Conservation (phyloP, 768 basidiomycete species). For the Leccinum broughii region DNA sequence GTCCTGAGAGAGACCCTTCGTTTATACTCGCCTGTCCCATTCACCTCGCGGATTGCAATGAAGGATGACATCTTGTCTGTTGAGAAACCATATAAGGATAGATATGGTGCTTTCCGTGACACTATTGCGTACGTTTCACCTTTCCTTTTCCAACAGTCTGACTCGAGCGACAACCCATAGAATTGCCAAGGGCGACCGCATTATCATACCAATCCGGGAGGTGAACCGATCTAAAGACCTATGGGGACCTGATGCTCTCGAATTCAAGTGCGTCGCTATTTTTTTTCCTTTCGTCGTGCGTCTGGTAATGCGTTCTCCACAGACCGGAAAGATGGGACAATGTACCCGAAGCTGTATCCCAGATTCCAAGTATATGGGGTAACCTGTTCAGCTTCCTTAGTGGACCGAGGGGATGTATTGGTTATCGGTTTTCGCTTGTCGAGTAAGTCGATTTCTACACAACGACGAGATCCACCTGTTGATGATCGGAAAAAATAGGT, state of each 20-base stretch:
- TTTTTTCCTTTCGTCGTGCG: neutral
- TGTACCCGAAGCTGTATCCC: constrained; percentile 42
- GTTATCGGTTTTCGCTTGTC: constrained; percentile 61
- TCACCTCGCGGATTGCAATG: constrained; percentile 42
- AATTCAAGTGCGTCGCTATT: constrained; percentile 48
- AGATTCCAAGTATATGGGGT: constrained; percentile 61
- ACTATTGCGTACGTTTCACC: constrained; percentile 36
- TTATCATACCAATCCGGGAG: constrained; percentile 52
- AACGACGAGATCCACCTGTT: neutral
- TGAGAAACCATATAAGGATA: constrained; percentile 44
- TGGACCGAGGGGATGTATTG: constrained; percentile 66
- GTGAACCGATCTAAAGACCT: constrained; percentile 53
- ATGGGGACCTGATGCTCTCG: constrained; percentile 65
- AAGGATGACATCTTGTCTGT: constrained; percentile 56
- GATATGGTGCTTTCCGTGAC: constrained; percentile 40
- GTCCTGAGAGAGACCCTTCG: constrained; percentile 63
- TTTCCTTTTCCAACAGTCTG: neutral
- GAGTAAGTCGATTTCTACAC: constrained; percentile 41
- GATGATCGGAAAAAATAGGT: neutral
- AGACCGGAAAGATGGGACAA: constrained; percentile 51
- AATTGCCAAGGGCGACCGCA: constrained; percentile 44
- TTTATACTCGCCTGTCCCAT: constrained; percentile 50
- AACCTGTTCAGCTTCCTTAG: constrained; percentile 63
- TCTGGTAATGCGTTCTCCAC: neutral
- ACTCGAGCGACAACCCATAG: constrained; percentile 18